Base-by-base conservation (phyloP, 192 early-diverging fungal species). In the Coemansia sp. region DNA sequence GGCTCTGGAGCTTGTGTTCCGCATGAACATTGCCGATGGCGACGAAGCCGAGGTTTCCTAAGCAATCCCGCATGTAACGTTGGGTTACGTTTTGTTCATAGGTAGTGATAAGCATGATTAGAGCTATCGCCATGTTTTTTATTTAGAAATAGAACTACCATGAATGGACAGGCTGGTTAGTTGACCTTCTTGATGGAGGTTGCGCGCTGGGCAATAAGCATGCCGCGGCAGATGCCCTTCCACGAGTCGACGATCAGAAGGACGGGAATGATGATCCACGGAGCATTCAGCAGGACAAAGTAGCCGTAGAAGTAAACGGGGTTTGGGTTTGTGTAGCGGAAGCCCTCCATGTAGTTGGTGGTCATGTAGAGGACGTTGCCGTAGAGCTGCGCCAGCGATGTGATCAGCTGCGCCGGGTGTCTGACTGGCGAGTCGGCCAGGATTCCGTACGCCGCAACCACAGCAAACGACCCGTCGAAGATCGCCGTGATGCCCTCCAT, bases 401-500 rank as follows among this genome's bases (percentile, higher is more conserved):
- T 67, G 52, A 85, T 72, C 15, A 88, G 64, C 75, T 91, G 89
- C 11, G 76, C 71, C 3, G 85, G 56, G 60, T 90, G 67, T 33
- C 86, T 84, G 15, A 83, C 56, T 9, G 86, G 88, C 23, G 68
- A 84, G 65, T 83, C 76, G 0, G 73, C 41, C 60, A 83, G 77
- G 38, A 89, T 83, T 38, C 82, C 79, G 53, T 83, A 84, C 11
- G 85, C 85, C 1, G 87, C 65, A n/a, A 86, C 59, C 10, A 87
- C 63, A 1, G 84, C 83, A 42, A 90, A 66, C 17, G 88, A 84
- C n/a, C 91, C 90, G 50, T 84, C 83, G 61, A 77, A 78, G 56
- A 95, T 89, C 34, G 89, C 89, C 25, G 95, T 98, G 54, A 95
- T 89, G 19, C 83, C 82, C 81, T 98, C 95, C 87, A 96, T 89